A percentile compares a stretch with the other conserved stretches of the same genome.
Evolutionary conservation across 1,284 basidiomycete genomes (phyloP).

Genomic region (Athelia sp.): DNA sequence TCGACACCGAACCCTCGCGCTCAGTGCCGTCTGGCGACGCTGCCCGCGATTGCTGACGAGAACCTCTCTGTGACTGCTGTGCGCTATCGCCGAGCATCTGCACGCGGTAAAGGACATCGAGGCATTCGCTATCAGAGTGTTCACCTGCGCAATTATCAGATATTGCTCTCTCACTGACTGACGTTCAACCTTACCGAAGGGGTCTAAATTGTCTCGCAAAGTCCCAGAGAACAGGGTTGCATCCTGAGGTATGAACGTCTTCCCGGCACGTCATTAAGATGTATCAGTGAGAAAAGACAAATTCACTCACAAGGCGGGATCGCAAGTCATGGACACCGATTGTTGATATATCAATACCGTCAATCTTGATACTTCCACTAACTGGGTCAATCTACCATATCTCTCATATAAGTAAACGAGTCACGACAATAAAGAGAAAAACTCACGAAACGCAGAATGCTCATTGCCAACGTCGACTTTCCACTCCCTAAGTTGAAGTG

Average conservation of each 20-base stretch:
- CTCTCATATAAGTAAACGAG: not conserved
- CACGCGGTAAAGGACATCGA: slow-evolving; percentile 62
- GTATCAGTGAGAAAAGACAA: not conserved
- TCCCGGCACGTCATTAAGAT: slow-evolving; percentile 1
- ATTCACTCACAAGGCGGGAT: slow-evolving; percentile 54
- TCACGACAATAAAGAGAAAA: not conserved
- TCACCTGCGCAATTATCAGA: slow-evolving; percentile 42
- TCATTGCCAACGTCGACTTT: slow-evolving; percentile 84
- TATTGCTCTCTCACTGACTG: no score
- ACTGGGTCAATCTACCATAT: slow-evolving; percentile 67
- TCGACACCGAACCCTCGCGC: slow-evolving; percentile 29
- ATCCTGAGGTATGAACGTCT: slow-evolving; percentile 83
- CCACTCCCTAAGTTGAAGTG: slow-evolving; percentile 34
- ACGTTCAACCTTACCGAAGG: slow-evolving; percentile 9
- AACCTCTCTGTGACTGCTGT: slow-evolving; percentile 40
- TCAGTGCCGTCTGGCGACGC: slow-evolving; percentile 25
- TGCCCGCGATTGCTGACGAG: slow-evolving; percentile 44
- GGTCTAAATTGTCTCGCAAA: slow-evolving; percentile 83
- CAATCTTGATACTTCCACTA: slow-evolving; percentile 75
- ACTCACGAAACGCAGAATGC: slow-evolving; percentile 78
- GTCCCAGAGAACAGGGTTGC: slow-evolving; percentile 85
- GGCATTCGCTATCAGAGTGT: slow-evolving; percentile 75
- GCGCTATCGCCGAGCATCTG: slow-evolving; percentile 52
- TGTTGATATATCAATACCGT: slow-evolving; percentile 84
- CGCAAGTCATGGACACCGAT: slow-evolving; percentile 87